Evolutionary conservation across 192 early-diverging fungal species (phyloP).

Genomic region (Mortierella antarctica): DNA sequence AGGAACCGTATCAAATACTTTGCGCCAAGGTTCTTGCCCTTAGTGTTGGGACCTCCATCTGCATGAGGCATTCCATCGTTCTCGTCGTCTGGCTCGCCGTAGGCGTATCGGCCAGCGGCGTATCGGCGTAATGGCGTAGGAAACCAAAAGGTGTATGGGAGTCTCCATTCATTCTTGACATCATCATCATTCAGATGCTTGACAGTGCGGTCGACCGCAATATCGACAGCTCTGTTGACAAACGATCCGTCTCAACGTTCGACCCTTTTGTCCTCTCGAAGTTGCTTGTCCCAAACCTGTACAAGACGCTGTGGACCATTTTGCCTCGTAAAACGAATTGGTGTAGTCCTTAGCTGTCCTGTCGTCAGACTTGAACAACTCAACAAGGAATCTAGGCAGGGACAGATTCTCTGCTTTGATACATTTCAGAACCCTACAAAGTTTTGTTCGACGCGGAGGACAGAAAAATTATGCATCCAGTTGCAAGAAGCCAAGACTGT

Average conservation of each 20-base stretch:
- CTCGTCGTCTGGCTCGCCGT: conserved; percentile 5
- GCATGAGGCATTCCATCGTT: background rate
- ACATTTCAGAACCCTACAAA: conserved; percentile 5
- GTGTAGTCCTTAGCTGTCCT: conserved; percentile 6
- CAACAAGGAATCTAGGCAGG: conserved; percentile 18
- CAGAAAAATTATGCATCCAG: conserved; percentile 7
- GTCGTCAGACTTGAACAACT: conserved; percentile 19
- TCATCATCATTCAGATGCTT: conserved; percentile 12
- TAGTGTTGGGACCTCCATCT: conserved; percentile 2
- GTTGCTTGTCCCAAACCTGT: conserved; percentile 13
- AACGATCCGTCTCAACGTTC: too few species aligned
- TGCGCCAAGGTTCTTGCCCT: background rate
- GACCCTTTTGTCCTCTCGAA: conserved; percentile 9
- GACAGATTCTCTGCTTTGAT: conserved; percentile 17
- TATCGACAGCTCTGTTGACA: conserved; percentile 20
- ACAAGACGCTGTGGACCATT: conserved; percentile 20
- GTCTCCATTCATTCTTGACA: conserved; percentile 11
- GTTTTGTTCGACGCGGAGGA: conserved; percentile 7
- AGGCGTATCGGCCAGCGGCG: too few species aligned
- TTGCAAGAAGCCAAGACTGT: too few species aligned
- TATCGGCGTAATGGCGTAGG: too few species aligned
- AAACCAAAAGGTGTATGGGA: conserved; percentile 17
- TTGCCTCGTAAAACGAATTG: conserved; percentile 2
- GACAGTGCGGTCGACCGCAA: conserved; percentile 7
- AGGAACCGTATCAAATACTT: conserved; percentile 19